phyloP scores from a whole-genome alignment of 2,329 filamentous ascomycete species.

The Coccinonectria pachysandricola region DNA sequence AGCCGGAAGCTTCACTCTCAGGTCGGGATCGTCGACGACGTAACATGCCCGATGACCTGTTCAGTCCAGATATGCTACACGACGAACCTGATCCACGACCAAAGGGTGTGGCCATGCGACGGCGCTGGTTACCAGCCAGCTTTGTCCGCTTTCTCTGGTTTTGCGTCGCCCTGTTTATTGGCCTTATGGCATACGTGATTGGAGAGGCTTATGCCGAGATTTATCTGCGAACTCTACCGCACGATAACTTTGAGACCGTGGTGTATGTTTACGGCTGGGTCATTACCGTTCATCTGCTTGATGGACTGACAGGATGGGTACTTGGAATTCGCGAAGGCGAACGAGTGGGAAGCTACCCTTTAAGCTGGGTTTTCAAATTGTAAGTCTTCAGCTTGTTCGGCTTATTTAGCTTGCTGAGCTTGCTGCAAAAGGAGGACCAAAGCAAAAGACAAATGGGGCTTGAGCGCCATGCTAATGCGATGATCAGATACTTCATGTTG shows the following conservation, averaged over 20 bases:
- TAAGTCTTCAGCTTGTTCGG: too few species aligned
- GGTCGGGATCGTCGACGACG: constrained; percentile 32
- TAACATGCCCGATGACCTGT: constrained; percentile 25
- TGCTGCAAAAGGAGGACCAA: too few species aligned
- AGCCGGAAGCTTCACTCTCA: constrained; percentile 37
- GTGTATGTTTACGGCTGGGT: constrained; percentile 64
- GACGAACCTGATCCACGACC: constrained; percentile 15
- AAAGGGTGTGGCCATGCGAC: constrained; percentile 31
- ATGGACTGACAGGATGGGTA: constrained; percentile 56
- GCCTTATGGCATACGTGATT: constrained; percentile 54
- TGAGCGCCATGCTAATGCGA: too few species aligned
- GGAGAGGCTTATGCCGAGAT: constrained; percentile 61
- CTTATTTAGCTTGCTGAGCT: too few species aligned
- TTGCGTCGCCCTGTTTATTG: constrained; percentile 51
- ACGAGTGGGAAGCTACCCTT: constrained; percentile 57
- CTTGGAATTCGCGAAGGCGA: constrained; percentile 55
- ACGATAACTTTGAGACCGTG: constrained; percentile 56
- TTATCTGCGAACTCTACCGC: constrained; percentile 55
- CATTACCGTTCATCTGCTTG: constrained; percentile 53
- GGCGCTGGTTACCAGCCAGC: constrained; percentile 52
- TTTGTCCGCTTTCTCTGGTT: constrained; percentile 64
- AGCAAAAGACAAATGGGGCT: too few species aligned
- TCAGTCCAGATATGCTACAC: constrained; percentile 27
- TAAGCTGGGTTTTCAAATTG: constrained; percentile 63
- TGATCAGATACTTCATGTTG: constrained; percentile 49